Conservation (phyloP, 371 early-diverging fungal genomes). For the Mycotypha africana region DNA sequence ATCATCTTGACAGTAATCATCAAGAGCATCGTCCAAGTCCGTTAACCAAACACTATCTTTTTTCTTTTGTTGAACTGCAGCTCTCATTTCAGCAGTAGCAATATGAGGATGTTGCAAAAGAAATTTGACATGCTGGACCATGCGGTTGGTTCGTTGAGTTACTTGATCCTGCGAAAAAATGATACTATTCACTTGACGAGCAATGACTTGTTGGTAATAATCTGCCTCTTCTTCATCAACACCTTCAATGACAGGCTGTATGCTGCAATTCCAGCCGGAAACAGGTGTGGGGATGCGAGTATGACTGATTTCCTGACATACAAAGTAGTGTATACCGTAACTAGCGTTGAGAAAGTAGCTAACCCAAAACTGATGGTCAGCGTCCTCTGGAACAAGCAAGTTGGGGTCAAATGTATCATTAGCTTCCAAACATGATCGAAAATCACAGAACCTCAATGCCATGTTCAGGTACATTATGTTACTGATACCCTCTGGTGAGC, state of each 20-base stretch:
- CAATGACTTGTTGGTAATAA: conserved; percentile 17
- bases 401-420: conserved; percentile 19
- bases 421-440: no score
- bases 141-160: conserved; percentile 26
- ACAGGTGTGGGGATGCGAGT: conserved; percentile 25
- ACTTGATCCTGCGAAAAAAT: conserved; percentile 34
- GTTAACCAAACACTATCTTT: conserved; percentile 41
- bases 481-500: background rate
- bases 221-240: conserved; percentile 7
- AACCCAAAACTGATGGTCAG: conserved; percentile 30
- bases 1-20: conserved; percentile 43
- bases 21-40: conserved; percentile 40
- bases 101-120: conserved; percentile 19
- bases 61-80: conserved; percentile 1
- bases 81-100: no score
- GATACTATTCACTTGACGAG: conserved; percentile 29
- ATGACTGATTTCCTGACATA: conserved; percentile 25
- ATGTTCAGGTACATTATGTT: conserved; percentile 1
- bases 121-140: conserved; percentile 32
- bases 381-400: conserved; percentile 29
- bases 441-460: conserved; percentile 3
- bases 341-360: conserved; percentile 37
- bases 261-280: conserved; percentile 37
- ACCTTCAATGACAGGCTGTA: conserved; percentile 1
- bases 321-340: conserved; percentile 46